Evolutionary conservation across 2,329 filamentous ascomycete genomes (phyloP).

Genomic region (Cladophialophora psammophila): DNA sequence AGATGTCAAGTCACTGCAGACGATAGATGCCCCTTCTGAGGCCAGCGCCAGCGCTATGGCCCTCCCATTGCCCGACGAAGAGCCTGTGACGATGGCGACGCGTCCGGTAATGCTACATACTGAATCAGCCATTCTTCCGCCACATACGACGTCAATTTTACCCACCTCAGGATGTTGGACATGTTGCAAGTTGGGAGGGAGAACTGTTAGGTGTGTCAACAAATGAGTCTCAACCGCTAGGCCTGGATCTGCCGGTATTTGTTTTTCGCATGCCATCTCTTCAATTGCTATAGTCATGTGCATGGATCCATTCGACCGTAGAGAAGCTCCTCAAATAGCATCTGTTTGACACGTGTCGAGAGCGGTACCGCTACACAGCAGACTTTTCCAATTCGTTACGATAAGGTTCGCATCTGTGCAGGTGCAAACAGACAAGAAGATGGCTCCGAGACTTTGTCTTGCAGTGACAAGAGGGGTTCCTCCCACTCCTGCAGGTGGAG

Average conservation of each 20-base stretch:
- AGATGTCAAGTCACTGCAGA: constrained; percentile 51
- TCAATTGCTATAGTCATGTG: background rate
- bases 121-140: background rate
- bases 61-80: constrained; percentile 56
- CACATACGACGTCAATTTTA: background rate
- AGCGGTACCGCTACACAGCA: background rate
- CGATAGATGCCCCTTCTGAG: constrained; percentile 50
- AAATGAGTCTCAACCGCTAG: background rate
- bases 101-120: constrained; percentile 38
- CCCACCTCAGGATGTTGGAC: background rate
- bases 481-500: too few relatives aligned
- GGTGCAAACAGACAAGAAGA: background rate
- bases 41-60: constrained; percentile 54
- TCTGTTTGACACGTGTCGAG: background rate
- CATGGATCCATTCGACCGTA: background rate
- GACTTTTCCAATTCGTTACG: background rate
- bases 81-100: constrained; percentile 54
- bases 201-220: background rate
- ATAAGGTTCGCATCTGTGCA: background rate
- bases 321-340: background rate
- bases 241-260: background rate
- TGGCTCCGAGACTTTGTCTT: background rate
- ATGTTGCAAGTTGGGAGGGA: background rate
- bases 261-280: background rate
- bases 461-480: background rate